Evolutionary conservation across 441 rosid species (phyloP).

Genomic region (Pelargonium cotyledonis): DNA sequence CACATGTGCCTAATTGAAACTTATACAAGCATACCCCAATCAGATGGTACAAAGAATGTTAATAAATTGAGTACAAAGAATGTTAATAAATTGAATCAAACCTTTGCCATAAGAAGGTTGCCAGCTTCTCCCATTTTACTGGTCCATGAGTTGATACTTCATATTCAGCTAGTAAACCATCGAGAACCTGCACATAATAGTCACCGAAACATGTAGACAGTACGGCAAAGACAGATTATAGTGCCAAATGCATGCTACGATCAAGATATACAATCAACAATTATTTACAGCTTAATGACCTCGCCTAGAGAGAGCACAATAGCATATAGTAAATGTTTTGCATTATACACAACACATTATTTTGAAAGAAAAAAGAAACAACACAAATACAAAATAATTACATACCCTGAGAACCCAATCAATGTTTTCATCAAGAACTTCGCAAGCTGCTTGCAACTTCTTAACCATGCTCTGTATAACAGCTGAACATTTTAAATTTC

Average conservation of each 20-base stretch:
- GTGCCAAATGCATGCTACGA: too few relatives aligned
- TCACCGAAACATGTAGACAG: neutral
- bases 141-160: slow-evolving; percentile 80
- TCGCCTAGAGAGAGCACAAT: too few relatives aligned
- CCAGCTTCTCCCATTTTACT: slow-evolving; percentile 88
- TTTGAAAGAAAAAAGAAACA: too few relatives aligned
- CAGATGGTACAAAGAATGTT: neutral
- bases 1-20: too few relatives aligned
- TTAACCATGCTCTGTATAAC: slow-evolving; percentile 77
- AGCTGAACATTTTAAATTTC: slow-evolving; percentile 66
- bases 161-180: slow-evolving; percentile 66
- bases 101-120: slow-evolving; percentile 81
- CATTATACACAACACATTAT: too few relatives aligned
- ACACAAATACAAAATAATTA: too few relatives aligned
- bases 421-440: slow-evolving; percentile 69
- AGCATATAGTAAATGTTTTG: too few relatives aligned
- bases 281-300: too few relatives aligned
- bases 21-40: too few relatives aligned
- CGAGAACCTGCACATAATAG: slow-evolving; percentile 57
- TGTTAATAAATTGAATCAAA: slow-evolving; percentile 18
- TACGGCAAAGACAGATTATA: too few relatives aligned
- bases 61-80: too few relatives aligned
- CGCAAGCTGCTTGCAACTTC: slow-evolving; percentile 87
- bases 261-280: too few relatives aligned
- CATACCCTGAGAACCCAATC: slow-evolving; percentile 60